Conservation (phyloP, 805 yeast genomes). For the Hanseniaspora thailandica region DNA sequence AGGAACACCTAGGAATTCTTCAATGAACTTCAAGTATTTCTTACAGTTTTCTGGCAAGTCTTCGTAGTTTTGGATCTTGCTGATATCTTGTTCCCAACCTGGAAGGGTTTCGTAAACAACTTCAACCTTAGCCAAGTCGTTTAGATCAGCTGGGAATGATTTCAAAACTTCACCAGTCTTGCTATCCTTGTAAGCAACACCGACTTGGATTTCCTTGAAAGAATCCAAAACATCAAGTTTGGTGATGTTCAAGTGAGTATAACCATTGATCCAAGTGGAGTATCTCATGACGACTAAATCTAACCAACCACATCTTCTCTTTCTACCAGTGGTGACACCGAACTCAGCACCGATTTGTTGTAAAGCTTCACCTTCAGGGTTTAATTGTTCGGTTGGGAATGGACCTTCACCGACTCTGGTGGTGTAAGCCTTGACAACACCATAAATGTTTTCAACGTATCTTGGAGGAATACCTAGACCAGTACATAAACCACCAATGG, state of each 20-base stretch:
- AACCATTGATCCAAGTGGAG: constrained; percentile 85
- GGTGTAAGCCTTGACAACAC: constrained; percentile 97
- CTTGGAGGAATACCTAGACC: constrained; percentile 95
- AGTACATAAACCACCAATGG: constrained; percentile 95
- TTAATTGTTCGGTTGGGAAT: constrained; percentile 94
- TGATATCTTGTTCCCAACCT: constrained; percentile 86
- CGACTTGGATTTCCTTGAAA: constrained; percentile 79
- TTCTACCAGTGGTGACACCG: constrained; percentile 98
- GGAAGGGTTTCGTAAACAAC: constrained; percentile 85
- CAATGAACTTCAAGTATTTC: constrained; percentile 73
- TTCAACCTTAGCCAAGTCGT: constrained; percentile 72
- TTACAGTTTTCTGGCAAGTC: constrained; percentile 83
- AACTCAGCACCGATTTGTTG: constrained; percentile 89
- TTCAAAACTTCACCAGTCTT: constrained; percentile 57
- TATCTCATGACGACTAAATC: constrained; percentile 90
- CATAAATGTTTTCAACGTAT: constrained; percentile 66
- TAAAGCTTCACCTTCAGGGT: constrained; percentile 71
- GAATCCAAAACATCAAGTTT: constrained; percentile 90
- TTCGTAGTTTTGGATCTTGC: constrained; percentile 52
- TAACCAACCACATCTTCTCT: constrained; percentile 98
- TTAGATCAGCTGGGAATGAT: constrained; percentile 87
- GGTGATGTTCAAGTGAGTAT: constrained; percentile 87
- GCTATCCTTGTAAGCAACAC: constrained; percentile 60
- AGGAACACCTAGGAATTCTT: constrained; percentile 71
- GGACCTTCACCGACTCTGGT: constrained; percentile 99